These are phyloP conservation scores for Puccinia horiana DNA, from an alignment of 1,284 basidiomycete genomes.

Conservation along the genomic window DNA sequence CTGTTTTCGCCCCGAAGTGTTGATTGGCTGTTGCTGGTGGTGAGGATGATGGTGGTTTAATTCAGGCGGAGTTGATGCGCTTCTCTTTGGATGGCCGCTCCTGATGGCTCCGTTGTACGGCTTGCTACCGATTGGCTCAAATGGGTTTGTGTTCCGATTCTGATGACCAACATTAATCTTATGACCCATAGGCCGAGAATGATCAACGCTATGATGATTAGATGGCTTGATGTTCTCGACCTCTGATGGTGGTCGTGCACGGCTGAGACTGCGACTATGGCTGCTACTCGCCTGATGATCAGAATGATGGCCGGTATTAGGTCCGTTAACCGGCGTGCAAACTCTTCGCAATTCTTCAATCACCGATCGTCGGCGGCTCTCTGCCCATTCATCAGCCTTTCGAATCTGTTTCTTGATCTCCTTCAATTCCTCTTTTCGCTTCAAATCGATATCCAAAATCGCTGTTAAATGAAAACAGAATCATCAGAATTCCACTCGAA, in stretches of 20 bases:
- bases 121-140: background rate
- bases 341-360: conserved; percentile 31
- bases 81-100: background rate
- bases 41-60: background rate
- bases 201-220: background rate
- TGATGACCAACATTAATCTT: background rate
- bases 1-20: background rate
- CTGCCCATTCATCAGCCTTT: conserved; percentile 41
- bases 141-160: background rate
- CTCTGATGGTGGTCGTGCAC: background rate
- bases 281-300: background rate
- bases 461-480: background rate
- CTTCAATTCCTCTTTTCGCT: conserved; percentile 30
- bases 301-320: background rate
- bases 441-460: conserved; percentile 36
- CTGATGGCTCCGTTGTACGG: background rate
- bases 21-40: background rate
- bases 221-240: background rate
- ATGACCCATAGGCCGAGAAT: background rate
- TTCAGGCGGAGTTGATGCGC: conserved; percentile 22
- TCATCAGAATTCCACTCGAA: background rate
- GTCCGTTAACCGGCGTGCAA: background rate
- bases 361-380: conserved; percentile 8
- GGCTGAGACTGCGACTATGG: conserved; percentile 17
- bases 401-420: conserved; percentile 32